Conservation (phyloP, 1,284 basidiomycete genomes). For the Trichosporon asahii region DNA sequence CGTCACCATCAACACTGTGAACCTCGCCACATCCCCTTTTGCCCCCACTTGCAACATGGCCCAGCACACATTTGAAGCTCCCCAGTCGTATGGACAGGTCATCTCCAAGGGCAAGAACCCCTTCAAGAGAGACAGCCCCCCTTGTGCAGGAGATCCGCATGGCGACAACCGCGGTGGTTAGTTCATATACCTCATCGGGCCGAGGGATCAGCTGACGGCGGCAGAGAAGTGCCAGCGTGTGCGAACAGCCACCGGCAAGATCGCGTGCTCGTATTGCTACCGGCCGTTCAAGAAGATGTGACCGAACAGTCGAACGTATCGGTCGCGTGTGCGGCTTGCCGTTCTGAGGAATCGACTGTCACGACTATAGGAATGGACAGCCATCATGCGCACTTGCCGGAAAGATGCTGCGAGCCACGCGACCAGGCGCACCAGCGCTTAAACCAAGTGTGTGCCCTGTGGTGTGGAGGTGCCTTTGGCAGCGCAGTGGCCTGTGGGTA, state of each 20-base stretch:
- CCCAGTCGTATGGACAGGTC: background rate
- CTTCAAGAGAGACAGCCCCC: background rate
- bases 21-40: background rate
- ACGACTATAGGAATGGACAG: background rate
- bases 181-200: background rate
- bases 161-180: background rate
- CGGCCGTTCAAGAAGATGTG: slow-evolving; percentile 4
- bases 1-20: background rate
- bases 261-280: background rate
- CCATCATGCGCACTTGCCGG: background rate
- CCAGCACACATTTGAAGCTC: background rate
- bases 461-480: background rate
- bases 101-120: background rate
- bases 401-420: background rate
- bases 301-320: background rate
- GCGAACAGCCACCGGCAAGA: slow-evolving; percentile 1
- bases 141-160: background rate
- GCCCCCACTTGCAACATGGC: background rate
- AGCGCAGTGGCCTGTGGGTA: background rate
- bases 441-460: background rate
- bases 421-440: background rate
- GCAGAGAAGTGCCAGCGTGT: background rate
- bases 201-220: background rate
- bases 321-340: background rate
- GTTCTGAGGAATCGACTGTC: background rate